Base-by-base conservation (phyloP, 306 rosid species). In the Ceratonia siliqua region DNA sequence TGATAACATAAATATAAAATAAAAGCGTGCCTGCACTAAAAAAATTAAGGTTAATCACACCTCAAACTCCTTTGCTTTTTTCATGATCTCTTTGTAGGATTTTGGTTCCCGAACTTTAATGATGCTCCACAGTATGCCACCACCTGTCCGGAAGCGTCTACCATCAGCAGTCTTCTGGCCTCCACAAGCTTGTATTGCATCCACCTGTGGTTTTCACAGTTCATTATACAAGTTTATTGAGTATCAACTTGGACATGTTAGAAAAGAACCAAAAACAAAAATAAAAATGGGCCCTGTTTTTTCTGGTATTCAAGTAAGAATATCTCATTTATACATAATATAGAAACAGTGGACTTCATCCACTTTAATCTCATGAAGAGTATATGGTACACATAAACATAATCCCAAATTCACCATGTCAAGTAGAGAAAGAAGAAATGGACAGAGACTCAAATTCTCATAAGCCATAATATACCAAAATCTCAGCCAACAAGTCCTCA, bases 81-180 rank as follows among this genome's bases (percentile, higher is more conserved):
- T 86, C 97, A 94, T 90, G 41, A 94, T 94, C 90, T 88, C 98
- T 87, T 84, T 90, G 76, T 74, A 88, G 53, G 90, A 96, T 21
- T 88, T 87, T 72, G 96, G 98, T 53, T 91, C 98, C 63, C 93
- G 91, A 67, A 76, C 65, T 88, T 91, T 94, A 33, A 93, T 82
- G 78, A 91, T 91, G 75, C 55, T 80, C 98, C 97, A 94, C 80
- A 94, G 81, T 62, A 94, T 62, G 58, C 97, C 98, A 73, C 98
- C 97, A 28, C 98, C 98, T 1, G 84, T 87, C 62, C 94, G 82
- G 28, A 39, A 74, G 18, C 97, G 96, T 62, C 76, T 83, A 17
- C 96, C 96, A 83, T 91, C 93, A 35, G 82, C 82, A 68, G 94
- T 89, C 92, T 62, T 81, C 90, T 91, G 97, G 74, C 94, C 98